Evolutionary conservation across 768 basidiomycete genomes (phyloP).

Genomic region (Mycena albidolilacea): DNA sequence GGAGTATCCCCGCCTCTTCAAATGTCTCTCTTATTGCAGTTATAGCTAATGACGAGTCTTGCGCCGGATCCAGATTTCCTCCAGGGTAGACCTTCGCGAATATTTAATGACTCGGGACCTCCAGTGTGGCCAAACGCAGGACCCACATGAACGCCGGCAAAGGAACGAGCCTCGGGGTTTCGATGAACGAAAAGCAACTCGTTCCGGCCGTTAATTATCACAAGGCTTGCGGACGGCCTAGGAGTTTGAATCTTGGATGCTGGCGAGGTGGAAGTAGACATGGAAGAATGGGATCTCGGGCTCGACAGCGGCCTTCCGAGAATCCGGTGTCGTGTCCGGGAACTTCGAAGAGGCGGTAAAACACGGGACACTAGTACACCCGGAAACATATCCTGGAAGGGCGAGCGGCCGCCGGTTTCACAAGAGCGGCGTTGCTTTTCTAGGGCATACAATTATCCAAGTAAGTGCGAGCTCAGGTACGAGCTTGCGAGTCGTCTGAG

Average conservation of each 20-base stretch:
- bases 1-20: constrained; percentile 79
- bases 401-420: constrained; percentile 1
- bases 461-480: no score
- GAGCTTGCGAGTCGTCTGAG: no score
- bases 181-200: constrained; percentile 81
- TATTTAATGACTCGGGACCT: constrained; percentile 2
- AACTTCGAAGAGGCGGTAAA: not conserved
- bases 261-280: constrained; percentile 27
- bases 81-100: constrained; percentile 79
- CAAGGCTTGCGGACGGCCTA: constrained; percentile 76
- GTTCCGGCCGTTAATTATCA: constrained; percentile 76
- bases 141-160: constrained; percentile 78
- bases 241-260: constrained; percentile 48
- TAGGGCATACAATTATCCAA: no score
- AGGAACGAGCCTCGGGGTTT: constrained; percentile 74
- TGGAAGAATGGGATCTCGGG: constrained; percentile 14
- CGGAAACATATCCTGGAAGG: not conserved
- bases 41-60: constrained; percentile 69
- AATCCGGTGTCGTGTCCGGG: not conserved
- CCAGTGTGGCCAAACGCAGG: not conserved
- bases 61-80: constrained; percentile 74
- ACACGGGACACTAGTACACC: constrained; percentile 13
- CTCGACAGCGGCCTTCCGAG: not conserved
- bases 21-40: constrained; percentile 86
- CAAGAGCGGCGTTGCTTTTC: not conserved